Evolutionary conservation across 169 alveolate species (phyloP).

Genomic region (Fabrea salina): DNA sequence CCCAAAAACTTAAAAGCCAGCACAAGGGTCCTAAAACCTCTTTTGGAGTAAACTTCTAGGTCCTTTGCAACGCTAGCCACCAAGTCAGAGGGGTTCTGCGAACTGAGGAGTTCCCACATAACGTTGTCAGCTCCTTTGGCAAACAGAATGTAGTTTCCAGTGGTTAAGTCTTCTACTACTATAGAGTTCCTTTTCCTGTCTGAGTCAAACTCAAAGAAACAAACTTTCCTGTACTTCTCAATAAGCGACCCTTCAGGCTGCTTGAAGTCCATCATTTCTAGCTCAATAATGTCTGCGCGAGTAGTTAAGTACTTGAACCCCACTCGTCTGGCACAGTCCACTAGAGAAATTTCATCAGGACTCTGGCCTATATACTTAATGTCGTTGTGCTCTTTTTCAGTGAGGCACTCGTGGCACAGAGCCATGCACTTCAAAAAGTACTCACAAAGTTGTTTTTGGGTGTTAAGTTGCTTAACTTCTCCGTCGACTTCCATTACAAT

Average conservation of each 20-base stretch:
- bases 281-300: conserved; percentile 35
- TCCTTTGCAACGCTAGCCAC: conserved; percentile 45
- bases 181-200: conserved; percentile 87
- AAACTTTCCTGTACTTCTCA: conserved; percentile 46
- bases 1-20: conserved; percentile 71
- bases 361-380: conserved; percentile 72
- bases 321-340: conserved; percentile 75
- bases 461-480: neutral
- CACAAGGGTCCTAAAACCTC: conserved; percentile 81
- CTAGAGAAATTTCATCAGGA: conserved; percentile 87
- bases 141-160: conserved; percentile 50
- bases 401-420: conserved; percentile 72
- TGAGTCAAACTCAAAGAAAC: conserved; percentile 73
- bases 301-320: conserved; percentile 64
- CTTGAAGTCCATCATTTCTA: conserved; percentile 1
- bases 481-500: conserved; percentile 12
- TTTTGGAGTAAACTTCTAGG: conserved; percentile 59
- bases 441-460: conserved; percentile 38
- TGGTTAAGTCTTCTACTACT: conserved; percentile 53
- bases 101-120: conserved; percentile 40
- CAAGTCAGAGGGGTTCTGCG: conserved; percentile 22
- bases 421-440: conserved; percentile 59
- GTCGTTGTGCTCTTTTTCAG: conserved; percentile 48
- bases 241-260: too few relatives aligned
- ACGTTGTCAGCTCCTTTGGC: conserved; percentile 83